A percentile compares a stretch with the other conserved stretches of the same genome.
These are phyloP conservation scores for Cladophialophora immunda DNA, from an alignment of 2,329 filamentous ascomycete species.

Conservation along the genomic window DNA sequence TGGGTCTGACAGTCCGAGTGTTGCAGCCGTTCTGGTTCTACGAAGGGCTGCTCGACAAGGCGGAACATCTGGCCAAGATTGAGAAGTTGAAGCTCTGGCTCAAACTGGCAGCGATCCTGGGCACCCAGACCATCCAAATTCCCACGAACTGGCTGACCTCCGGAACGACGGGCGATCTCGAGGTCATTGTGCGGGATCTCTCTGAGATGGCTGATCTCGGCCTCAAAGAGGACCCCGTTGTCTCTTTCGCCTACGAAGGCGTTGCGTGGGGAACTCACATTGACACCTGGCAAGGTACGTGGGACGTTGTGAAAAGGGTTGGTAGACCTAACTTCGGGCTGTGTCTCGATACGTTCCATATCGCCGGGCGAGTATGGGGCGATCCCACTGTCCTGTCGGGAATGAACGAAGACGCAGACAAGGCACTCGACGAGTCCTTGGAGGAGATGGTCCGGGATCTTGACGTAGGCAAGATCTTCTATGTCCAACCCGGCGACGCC, in stretches of 20 bases:
- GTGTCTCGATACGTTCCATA: constrained; percentile 81
- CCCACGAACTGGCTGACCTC: constrained; percentile 73
- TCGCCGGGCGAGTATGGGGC: constrained; percentile 74
- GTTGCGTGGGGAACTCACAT: no score
- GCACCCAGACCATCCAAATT: constrained; percentile 76
- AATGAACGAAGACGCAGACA: constrained; percentile 63
- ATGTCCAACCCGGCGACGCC: constrained; percentile 78
- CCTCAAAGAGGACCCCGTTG: no score
- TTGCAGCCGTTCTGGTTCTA: constrained; percentile 74
- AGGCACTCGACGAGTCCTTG: constrained; percentile 64
- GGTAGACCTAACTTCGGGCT: constrained; percentile 76
- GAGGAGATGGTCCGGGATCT: constrained; percentile 62
- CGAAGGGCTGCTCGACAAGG: constrained; percentile 73
- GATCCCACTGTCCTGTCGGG: constrained; percentile 67
- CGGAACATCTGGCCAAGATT: constrained; percentile 65
- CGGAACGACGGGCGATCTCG: constrained; percentile 58
- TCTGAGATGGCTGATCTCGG: no score
- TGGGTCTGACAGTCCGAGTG: constrained; percentile 51
- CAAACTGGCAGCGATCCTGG: constrained; percentile 68
- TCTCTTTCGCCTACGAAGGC: no score
- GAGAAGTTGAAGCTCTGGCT: constrained; percentile 76
- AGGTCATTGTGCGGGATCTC: constrained; percentile 45
- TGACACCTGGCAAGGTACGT: constrained; percentile 77
- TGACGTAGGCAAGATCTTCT: constrained; percentile 73
- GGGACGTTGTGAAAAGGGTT: constrained; percentile 71